These are phyloP conservation scores for Trifolium fragiferum DNA, from an alignment of 306 rosid species.

Conservation along the genomic window DNA sequence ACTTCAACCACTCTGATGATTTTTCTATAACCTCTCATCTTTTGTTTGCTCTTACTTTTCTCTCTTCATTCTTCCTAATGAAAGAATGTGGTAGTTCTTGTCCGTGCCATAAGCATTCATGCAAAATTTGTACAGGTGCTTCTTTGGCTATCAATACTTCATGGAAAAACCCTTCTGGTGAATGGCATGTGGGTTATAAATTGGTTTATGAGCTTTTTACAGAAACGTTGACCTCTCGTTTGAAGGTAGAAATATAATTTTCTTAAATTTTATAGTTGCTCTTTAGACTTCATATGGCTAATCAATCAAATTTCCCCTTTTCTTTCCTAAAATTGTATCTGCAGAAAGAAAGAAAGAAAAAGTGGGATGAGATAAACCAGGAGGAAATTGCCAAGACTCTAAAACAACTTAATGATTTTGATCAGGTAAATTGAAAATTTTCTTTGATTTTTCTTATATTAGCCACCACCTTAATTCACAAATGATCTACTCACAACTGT, in stretches of 20 bases:
- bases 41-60: conserved; percentile 27
- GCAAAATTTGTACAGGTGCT: conserved; percentile 61
- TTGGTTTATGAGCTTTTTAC: conserved; percentile 86
- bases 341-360: conserved; percentile 88
- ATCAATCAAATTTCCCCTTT: conserved; percentile 23
- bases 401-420: conserved; percentile 79
- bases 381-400: conserved; percentile 86
- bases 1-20: conserved; percentile 22
- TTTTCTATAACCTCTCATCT: conserved; percentile 27
- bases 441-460: conserved; percentile 28
- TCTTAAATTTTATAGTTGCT: conserved; percentile 27
- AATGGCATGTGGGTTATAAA: conserved; percentile 96
- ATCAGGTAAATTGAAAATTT: conserved; percentile 66
- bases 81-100: conserved; percentile 39
- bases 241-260: conserved; percentile 68
- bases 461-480: conserved; percentile 19
- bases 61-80: conserved; percentile 14
- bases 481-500: not conserved
- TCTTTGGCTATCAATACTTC: conserved; percentile 72
- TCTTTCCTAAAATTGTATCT: conserved; percentile 37
- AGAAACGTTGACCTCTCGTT: conserved; percentile 68
- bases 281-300: conserved; percentile 27
- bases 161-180: conserved; percentile 94
- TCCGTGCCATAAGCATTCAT: conserved; percentile 42
- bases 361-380: conserved; percentile 87